These are phyloP conservation scores for Solanum pimpinellifolium DNA, from an alignment of 257 asterid species.

Conservation along the genomic window DNA sequence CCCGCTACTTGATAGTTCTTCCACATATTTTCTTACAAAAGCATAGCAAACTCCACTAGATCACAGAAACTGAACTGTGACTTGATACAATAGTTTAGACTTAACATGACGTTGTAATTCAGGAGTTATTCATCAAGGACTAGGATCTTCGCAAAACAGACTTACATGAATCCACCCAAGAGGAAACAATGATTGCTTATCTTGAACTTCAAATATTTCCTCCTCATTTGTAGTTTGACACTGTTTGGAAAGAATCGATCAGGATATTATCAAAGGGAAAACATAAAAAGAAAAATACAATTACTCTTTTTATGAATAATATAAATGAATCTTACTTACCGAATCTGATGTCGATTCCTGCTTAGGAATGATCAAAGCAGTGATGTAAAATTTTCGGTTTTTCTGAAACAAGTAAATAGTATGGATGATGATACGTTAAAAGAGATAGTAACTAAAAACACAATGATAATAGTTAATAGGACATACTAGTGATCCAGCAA, in stretches of 20 bases:
- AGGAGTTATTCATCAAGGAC: not conserved
- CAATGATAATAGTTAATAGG: not conserved
- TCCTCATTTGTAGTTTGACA: constrained; percentile 95
- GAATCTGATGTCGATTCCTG: constrained; percentile 98
- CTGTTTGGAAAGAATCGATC: constrained; percentile 28
- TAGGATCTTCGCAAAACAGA: not conserved
- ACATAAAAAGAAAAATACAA: not conserved
- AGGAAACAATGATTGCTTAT: constrained; percentile 76
- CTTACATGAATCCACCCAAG: constrained; percentile 98
- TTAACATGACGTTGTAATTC: not conserved
- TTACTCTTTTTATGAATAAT: not conserved
- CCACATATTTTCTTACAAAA: not conserved
- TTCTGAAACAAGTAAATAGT: constrained; percentile 40
- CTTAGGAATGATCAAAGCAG: constrained; percentile 93
- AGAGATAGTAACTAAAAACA: constrained; percentile 1
- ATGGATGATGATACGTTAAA: not conserved
- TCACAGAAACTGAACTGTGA: not conserved
- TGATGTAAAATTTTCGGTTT: constrained; percentile 66
- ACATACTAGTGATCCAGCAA: constrained; percentile 92
- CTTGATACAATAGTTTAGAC: not conserved
- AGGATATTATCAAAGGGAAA: not conserved
- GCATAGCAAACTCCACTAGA: not conserved
- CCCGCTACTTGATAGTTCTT: not conserved
- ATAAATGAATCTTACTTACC: constrained; percentile 28
- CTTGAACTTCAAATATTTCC: constrained; percentile 97